Conservation (phyloP, 2,329 filamentous ascomycete species). For the Juglanconis juglandina region DNA sequence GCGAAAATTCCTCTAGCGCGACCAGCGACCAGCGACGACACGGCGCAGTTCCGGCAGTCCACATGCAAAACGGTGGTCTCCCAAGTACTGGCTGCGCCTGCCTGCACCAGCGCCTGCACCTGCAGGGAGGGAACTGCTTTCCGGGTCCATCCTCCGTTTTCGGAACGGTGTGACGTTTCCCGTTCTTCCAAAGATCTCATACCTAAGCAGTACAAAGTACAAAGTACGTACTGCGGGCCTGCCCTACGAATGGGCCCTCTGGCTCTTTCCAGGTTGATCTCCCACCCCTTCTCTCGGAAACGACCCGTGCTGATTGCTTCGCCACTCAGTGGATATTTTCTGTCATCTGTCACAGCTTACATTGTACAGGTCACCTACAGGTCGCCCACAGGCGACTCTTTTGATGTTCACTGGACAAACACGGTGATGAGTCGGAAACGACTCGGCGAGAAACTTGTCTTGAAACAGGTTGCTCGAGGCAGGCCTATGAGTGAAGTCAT, state of each 20-base stretch:
- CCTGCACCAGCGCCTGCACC: too few relatives aligned
- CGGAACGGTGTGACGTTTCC: neutral
- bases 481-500: neutral
- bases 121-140: neutral
- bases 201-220: too few relatives aligned
- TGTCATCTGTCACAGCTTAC: slow-evolving; percentile 15
- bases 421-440: neutral
- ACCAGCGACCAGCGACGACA: neutral
- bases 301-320: neutral
- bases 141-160: neutral
- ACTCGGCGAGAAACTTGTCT: neutral
- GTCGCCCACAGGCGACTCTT: neutral
- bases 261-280: neutral
- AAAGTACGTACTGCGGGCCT: neutral
- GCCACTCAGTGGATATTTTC: neutral
- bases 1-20: slow-evolving; percentile 1
- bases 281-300: neutral
- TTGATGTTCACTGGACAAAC: neutral
- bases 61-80: neutral
- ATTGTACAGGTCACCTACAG: neutral
- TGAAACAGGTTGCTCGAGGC: neutral
- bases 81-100: too few relatives aligned
- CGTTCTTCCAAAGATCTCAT: too few relatives aligned
- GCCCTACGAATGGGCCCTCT: neutral
- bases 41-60: neutral